Conservation (phyloP, 371 early-diverging fungal genomes). For the Choanephora cucurbitarum region DNA sequence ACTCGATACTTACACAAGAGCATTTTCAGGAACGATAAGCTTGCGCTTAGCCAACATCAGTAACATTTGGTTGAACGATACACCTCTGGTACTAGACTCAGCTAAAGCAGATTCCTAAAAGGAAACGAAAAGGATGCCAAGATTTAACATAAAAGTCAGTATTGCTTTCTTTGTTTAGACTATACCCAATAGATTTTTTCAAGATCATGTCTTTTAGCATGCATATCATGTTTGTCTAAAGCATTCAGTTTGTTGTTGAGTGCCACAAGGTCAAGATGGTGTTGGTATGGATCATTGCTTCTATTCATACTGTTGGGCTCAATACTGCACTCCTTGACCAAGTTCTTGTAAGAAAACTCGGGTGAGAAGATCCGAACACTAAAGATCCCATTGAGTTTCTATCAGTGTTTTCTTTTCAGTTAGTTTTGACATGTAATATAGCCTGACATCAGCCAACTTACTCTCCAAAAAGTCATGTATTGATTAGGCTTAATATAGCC, state of each 20-base stretch:
- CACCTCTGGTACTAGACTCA: slow-evolving; percentile 43
- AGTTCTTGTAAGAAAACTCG: slow-evolving; percentile 36
- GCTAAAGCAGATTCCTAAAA: slow-evolving; percentile 44
- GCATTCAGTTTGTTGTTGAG: slow-evolving; percentile 30
- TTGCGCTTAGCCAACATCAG: slow-evolving; percentile 60
- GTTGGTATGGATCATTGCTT: slow-evolving; percentile 22
- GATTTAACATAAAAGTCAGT: too few species aligned
- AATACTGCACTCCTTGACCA: slow-evolving; percentile 25
- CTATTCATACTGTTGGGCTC: slow-evolving; percentile 7
- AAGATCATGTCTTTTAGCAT: slow-evolving; percentile 38
- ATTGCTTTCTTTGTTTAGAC: not conserved
- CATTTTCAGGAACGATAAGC: slow-evolving; percentile 56
- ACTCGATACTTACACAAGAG: slow-evolving; percentile 40
- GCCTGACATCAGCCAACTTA: slow-evolving; percentile 15
- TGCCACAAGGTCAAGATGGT: slow-evolving; percentile 26
- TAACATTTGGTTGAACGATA: slow-evolving; percentile 65
- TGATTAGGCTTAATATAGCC: slow-evolving; percentile 56
- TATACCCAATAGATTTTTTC: slow-evolving; percentile 51
- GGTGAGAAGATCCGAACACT: slow-evolving; percentile 38
- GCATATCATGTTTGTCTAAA: slow-evolving; percentile 36
- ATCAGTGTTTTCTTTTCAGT: not conserved
- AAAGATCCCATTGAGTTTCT: slow-evolving; percentile 49
- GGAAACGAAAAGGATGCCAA: not conserved
- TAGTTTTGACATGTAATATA: not conserved
- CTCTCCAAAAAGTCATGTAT: slow-evolving; percentile 52